Evolutionary conservation across 805 yeast species (phyloP).

Genomic region (Phaffomyces antillensis): DNA sequence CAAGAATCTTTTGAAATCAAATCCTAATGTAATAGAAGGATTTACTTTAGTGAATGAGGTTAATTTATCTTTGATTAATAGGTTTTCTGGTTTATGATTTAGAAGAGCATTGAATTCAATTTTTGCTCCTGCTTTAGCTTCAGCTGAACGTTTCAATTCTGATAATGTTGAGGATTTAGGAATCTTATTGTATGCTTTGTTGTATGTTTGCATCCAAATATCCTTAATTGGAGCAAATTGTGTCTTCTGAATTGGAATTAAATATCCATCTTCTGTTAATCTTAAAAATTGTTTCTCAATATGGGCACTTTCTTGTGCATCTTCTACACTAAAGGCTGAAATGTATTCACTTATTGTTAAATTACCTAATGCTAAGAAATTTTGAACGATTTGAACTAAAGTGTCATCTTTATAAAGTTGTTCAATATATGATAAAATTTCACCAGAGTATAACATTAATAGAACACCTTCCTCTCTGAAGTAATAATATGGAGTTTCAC

Average conservation of each 20-base stretch:
- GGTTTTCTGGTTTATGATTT: slow-evolving; percentile 23
- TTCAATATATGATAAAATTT: slow-evolving; percentile 51
- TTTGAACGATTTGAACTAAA: slow-evolving; percentile 57
- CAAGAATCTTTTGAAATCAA: slow-evolving; percentile 61
- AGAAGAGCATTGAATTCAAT: slow-evolving; percentile 30
- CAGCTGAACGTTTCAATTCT: slow-evolving; percentile 49
- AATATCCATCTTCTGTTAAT: slow-evolving; percentile 42
- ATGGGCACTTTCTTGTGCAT: slow-evolving; percentile 21
- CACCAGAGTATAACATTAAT: slow-evolving; percentile 68
- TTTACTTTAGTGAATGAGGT: slow-evolving; percentile 38
- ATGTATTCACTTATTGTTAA: slow-evolving; percentile 48
- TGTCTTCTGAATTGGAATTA: slow-evolving; percentile 38
- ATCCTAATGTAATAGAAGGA: slow-evolving; percentile 43
- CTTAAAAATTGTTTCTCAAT: slow-evolving; percentile 33
- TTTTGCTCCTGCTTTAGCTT: slow-evolving; percentile 49
- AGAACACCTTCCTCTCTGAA: slow-evolving; percentile 60
- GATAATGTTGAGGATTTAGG: slow-evolving; percentile 36
- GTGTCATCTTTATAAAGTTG: slow-evolving; percentile 33
- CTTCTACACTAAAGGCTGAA: slow-evolving; percentile 21
- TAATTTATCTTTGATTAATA: slow-evolving; percentile 26
- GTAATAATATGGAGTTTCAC: slow-evolving; percentile 40
- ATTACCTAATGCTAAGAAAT: slow-evolving; percentile 63
- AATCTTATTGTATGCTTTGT: slow-evolving; percentile 30
- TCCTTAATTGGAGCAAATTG: slow-evolving; percentile 31
- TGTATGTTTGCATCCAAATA: slow-evolving; percentile 34